Conservation (phyloP, 164 flowering plant genomes). For the Platanus orientalis region DNA sequence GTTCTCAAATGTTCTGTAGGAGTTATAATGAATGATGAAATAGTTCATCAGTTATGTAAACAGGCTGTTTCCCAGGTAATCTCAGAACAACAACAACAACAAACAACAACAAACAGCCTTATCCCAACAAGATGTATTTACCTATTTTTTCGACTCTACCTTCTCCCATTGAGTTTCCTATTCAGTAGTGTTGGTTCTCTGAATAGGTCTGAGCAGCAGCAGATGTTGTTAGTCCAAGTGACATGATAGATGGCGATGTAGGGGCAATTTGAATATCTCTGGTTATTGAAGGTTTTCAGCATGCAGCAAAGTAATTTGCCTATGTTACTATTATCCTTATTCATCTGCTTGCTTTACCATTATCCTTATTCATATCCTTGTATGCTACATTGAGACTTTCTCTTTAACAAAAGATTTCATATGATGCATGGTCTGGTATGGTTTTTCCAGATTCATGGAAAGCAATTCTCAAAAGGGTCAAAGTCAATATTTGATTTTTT, state of each 20-base stretch:
- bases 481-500: too few relatives aligned
- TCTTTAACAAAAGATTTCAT: not conserved
- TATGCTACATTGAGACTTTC: too few relatives aligned
- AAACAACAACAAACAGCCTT: too few relatives aligned
- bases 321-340: not conserved
- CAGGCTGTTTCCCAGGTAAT: constrained; percentile 95
- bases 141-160: not conserved
- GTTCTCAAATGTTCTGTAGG: constrained; percentile 43
- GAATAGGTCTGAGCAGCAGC: constrained; percentile 95
- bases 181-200: constrained; percentile 11
- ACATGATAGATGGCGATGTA: constrained; percentile 99
- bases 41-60: constrained; percentile 88
- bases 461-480: too few relatives aligned
- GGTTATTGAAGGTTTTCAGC: constrained; percentile 82
- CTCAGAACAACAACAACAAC: not conserved
- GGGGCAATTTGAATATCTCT: constrained; percentile 91
- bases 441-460: too few relatives aligned
- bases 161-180: constrained; percentile 1
- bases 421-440: too few relatives aligned
- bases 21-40: constrained; percentile 96
- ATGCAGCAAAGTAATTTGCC: constrained; percentile 84
- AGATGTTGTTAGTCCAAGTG: constrained; percentile 97
- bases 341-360: not conserved
- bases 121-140: too few relatives aligned
- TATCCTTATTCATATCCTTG: too few relatives aligned